Evolutionary conservation across 1,284 basidiomycete species (phyloP), one percentile per base, ranked within the genome.

Genomic region (Pholiota adiposa): DNA sequence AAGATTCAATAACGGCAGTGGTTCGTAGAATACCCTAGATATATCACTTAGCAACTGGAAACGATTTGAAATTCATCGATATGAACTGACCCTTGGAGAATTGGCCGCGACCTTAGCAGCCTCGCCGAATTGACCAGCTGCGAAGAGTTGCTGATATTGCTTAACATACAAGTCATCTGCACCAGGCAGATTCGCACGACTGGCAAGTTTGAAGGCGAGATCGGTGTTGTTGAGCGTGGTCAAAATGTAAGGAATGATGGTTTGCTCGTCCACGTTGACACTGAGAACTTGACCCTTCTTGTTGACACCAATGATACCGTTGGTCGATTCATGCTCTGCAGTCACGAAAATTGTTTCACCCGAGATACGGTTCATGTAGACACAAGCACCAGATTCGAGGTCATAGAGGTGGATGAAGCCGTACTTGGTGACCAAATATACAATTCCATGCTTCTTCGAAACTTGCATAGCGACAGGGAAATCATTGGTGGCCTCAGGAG

Each of bases 381-480:
- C 90, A 81, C 97, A 99, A 54, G 95, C 92, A 61, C 97, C 97
- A n/a, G 93, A 89, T 77, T 99, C 97, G 66, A 99, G 87, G 77
- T 99, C 97, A 78, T 99, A 99, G 16, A 99, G 86, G 78, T 99
- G 97, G 71, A 99, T 98, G 80, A 99, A 99, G 53, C 97, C 97
- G 74, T 96, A 99, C 76, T 99, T 99, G 62, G 97, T 99, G 71
- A 98, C 93, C 61, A 99, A 86, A 79, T 97, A 99, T 70, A 98
- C 84, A 76, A 99, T 96, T 51, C 97, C 97, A 77, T 98, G 97
- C 71, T 95, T 94, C 77, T 92, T 89, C 56, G 97, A 99, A 48
- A 98, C 94, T 75, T 99, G 97, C 94, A 99, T 98, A 29, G 97
- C 94, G 41, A 99, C 97, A n/a, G 97, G 97, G 83, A 99, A 99